Percentiles rank a stretch among this genome's conserved stretches.
phyloP scores from a whole-genome alignment of 495 filamentous ascomycete genomes.

The Penicillium taxi region DNA sequence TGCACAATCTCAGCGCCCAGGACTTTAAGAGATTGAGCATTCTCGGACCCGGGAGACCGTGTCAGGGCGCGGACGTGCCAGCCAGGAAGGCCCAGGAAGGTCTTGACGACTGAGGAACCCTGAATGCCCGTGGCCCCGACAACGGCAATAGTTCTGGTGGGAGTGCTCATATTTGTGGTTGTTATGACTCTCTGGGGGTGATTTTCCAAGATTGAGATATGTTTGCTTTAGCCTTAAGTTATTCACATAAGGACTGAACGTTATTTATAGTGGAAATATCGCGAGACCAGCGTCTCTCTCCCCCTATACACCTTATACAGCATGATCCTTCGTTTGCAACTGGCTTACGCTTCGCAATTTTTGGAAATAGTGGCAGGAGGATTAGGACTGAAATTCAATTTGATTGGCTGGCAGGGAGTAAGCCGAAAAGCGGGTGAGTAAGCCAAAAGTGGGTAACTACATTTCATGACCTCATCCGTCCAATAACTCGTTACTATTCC shows the following conservation, averaged over 20 bases:
- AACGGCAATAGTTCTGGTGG: constrained; percentile 20
- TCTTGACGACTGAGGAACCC: constrained; percentile 38
- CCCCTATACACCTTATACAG: no score
- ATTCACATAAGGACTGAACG: neutral
- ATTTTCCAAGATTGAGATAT: neutral
- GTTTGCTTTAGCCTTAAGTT: neutral
- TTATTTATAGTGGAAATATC: neutral
- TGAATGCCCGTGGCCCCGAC: constrained; percentile 38
- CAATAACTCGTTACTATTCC: no score
- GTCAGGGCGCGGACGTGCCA: constrained; percentile 40
- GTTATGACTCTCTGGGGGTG: neutral
- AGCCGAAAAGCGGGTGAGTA: neutral
- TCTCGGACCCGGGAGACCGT: constrained; percentile 34
- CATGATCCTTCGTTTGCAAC: no score
- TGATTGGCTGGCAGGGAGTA: no score
- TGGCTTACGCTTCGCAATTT: no score
- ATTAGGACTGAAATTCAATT: no score
- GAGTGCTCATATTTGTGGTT: constrained; percentile 1
- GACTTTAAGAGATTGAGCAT: constrained; percentile 26
- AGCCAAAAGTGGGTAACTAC: neutral
- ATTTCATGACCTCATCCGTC: no score
- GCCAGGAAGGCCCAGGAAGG: constrained; percentile 25
- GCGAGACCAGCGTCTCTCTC: no score
- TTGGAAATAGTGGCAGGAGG: no score
- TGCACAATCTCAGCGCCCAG: constrained; percentile 42